Conservation (phyloP, 768 basidiomycete species). For the Calocybe gangraenosa region DNA sequence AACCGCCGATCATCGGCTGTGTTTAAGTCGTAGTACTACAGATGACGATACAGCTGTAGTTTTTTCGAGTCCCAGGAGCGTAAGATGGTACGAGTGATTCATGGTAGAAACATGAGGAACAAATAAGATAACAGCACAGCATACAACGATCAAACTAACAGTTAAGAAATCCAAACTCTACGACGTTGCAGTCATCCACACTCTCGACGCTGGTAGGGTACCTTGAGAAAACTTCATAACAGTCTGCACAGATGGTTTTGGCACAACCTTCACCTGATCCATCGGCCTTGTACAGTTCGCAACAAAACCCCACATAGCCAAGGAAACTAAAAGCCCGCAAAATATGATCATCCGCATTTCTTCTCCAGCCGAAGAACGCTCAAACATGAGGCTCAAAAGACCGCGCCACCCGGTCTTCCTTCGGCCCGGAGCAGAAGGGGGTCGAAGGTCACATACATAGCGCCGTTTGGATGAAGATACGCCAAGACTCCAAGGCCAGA, state of each 20-base stretch:
- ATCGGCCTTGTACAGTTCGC: slow-evolving; percentile 10
- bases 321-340: slow-evolving; percentile 41
- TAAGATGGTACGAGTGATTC: too few relatives aligned
- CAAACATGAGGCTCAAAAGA: slow-evolving; percentile 43
- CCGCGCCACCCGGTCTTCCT: slow-evolving; percentile 37
- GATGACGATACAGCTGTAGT: too few relatives aligned
- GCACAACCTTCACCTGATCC: neutral
- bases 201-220: neutral
- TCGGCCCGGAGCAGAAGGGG: slow-evolving; percentile 30
- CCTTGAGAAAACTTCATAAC: slow-evolving; percentile 6
- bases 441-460: slow-evolving; percentile 38
- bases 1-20: too few relatives aligned
- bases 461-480: slow-evolving; percentile 30
- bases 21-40: too few relatives aligned
- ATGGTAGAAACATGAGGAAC: too few relatives aligned
- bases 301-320: slow-evolving; percentile 48
- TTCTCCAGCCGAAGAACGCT: slow-evolving; percentile 62
- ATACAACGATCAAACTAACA: too few relatives aligned
- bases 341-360: slow-evolving; percentile 61
- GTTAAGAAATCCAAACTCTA: neutral
- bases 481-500: slow-evolving; percentile 49
- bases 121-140: too few relatives aligned
- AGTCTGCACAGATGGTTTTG: slow-evolving; percentile 1
- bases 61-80: too few relatives aligned
- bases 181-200: slow-evolving; percentile 3